phyloP scores from a whole-genome alignment of 1,284 basidiomycete genomes.

The Ceratobasidium sp. region DNA sequence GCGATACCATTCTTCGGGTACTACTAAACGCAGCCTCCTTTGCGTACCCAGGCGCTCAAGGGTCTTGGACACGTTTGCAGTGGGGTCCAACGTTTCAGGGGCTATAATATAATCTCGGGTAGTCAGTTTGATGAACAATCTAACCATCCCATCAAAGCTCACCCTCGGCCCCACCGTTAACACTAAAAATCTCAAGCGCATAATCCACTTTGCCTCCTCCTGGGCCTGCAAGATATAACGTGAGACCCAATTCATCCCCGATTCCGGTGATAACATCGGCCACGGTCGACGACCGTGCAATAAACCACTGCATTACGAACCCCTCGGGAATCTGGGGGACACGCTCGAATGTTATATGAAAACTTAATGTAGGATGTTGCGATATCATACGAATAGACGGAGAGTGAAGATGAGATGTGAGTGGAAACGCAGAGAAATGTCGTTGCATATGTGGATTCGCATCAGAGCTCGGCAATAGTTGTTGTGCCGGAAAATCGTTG shows the following conservation, averaged over 20 bases:
- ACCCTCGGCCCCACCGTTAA: slow-evolving; percentile 65
- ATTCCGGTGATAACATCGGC: slow-evolving; percentile 68
- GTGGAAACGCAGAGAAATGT: slow-evolving; percentile 78
- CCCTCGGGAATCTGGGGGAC: slow-evolving; percentile 84
- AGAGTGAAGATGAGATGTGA: slow-evolving; percentile 77
- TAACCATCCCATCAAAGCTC: slow-evolving; percentile 52
- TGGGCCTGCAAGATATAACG: slow-evolving; percentile 70
- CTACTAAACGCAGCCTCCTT: slow-evolving; percentile 70
- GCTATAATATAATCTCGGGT: slow-evolving; percentile 54
- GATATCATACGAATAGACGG: slow-evolving; percentile 80
- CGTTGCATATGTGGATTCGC: slow-evolving; percentile 61
- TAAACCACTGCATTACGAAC: slow-evolving; percentile 74
- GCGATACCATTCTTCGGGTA: slow-evolving; percentile 85
- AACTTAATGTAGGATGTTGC: slow-evolving; percentile 70
- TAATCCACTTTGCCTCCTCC: slow-evolving; percentile 75
- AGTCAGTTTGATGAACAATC: slow-evolving; percentile 20
- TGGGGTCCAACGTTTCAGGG: slow-evolving; percentile 60
- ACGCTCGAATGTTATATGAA: slow-evolving; percentile 72
- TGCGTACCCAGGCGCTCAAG: slow-evolving; percentile 56
- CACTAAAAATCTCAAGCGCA: slow-evolving; percentile 71
- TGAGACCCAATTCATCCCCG: slow-evolving; percentile 76
- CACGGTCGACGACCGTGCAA: slow-evolving; percentile 68
- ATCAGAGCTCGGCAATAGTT: slow-evolving; percentile 63
- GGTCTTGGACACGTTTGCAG: slow-evolving; percentile 60
- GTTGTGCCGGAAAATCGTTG: slow-evolving; percentile 63